Evolutionary conservation across 2,329 filamentous ascomycete genomes (phyloP), one percentile per base, ranked within the genome.

Genomic region (Fusarium odoratissimum): DNA sequence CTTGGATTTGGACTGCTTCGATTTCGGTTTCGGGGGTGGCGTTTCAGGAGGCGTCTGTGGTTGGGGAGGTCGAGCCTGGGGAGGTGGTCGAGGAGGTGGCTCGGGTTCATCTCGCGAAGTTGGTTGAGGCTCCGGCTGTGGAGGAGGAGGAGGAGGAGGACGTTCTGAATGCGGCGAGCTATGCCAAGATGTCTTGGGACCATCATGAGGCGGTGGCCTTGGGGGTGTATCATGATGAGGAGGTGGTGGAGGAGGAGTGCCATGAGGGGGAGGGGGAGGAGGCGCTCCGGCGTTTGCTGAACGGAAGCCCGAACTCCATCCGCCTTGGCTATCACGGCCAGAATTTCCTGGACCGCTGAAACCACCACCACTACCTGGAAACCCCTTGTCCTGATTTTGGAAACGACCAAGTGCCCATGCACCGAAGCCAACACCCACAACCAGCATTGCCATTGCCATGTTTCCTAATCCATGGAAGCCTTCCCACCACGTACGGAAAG

Each of bases 401-500:
- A 81, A 82, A 35, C 83, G 78, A 17, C 83, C 82, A 62, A 82
- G 73, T 5, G 91, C 90, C 94, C 95, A 97, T 7, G 93, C 93
- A 13, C 90, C 91, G 33, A 96, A 83, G 9, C 91, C 94, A 31
- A 97, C 91, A 10, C 89, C 90, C 19, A 94, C 81, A 31, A 95
- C 86, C 35, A 97, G 84, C 71, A 96, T 82, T 37, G 92, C 82
- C 78, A 97, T 90, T 11, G 92, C 93, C 76, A 91, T 88, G 52
- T 92, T 93, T 8, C 93, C 93, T 71, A 93, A 88, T 41, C 91
- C 90, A 73, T 93, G 87, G 54, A 94, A 91, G 61, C 89, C 88
- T 40, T 88, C 84, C 83, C 93, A 91, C 92, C 93, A 97, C 55
- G 88, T 84, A 76, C 90, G 90, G 73, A 95, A 85, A 8, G 92